Evolutionary conservation across 2,329 filamentous ascomycete species (phyloP).

Genomic region (Sporothrix euskadiensis): DNA sequence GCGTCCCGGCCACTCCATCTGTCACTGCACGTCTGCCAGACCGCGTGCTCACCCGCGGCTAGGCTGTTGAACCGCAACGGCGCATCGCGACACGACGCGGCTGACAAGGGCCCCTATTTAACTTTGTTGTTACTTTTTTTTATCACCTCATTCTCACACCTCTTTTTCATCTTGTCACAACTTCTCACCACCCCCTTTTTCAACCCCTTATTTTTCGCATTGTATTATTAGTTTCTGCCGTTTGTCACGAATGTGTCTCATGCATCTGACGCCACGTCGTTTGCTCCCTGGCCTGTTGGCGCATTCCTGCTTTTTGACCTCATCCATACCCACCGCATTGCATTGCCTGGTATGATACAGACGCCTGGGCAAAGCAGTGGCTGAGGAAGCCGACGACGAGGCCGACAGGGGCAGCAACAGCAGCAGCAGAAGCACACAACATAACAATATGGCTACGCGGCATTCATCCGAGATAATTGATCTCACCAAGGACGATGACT

Average conservation of each 20-base stretch:
- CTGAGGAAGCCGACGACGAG: slow-evolving; percentile 11
- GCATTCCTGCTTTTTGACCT: neutral
- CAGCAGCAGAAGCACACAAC: neutral
- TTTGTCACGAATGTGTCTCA: slow-evolving; percentile 6
- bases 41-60: slow-evolving; percentile 4
- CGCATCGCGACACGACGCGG: slow-evolving; percentile 22
- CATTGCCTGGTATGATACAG: slow-evolving; percentile 26
- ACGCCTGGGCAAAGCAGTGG: slow-evolving; percentile 16
- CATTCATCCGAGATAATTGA: slow-evolving; percentile 29
- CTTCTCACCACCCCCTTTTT: neutral
- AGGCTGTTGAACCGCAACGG: neutral
- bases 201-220: neutral
- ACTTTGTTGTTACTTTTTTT: neutral
- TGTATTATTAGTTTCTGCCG: neutral
- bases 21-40: neutral
- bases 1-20: neutral
- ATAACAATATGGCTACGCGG: slow-evolving; percentile 19
- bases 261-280: neutral
- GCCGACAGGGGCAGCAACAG: neutral
- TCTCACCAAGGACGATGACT: slow-evolving; percentile 31
- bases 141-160: neutral
- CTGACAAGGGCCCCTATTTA: neutral
- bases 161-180: neutral
- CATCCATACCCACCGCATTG: neutral
- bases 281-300: slow-evolving; percentile 6